A percentile compares a stretch with the other conserved stretches of the same genome.
Evolutionary conservation across 768 basidiomycete genomes (phyloP).

Genomic region (Naganishia kalamii): DNA sequence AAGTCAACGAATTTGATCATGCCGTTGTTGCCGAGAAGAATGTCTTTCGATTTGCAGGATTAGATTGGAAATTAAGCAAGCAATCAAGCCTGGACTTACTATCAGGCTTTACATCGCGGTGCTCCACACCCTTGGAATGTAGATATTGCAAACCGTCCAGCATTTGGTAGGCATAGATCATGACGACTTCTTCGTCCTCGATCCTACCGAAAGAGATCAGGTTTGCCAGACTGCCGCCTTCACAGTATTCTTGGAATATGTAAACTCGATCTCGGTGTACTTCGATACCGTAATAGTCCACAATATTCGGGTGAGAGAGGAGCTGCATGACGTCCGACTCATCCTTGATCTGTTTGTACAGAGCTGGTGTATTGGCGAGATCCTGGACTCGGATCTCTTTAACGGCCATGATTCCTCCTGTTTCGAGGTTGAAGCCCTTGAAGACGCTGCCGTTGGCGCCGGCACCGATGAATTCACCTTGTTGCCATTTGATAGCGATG

Average conservation of each 20-base stretch:
- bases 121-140: slow-evolving; percentile 84
- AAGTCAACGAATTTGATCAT: slow-evolving; percentile 96
- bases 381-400: slow-evolving; percentile 99
- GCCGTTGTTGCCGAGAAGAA: slow-evolving; percentile 59
- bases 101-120: slow-evolving; percentile 97
- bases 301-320: slow-evolving; percentile 93
- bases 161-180: slow-evolving; percentile 95
- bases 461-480: slow-evolving; percentile 95
- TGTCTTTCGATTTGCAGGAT: slow-evolving; percentile 55
- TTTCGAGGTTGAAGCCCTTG: slow-evolving; percentile 90
- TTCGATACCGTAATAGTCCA: slow-evolving; percentile 98
- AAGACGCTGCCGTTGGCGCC: slow-evolving; percentile 99
- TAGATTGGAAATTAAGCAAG: slow-evolving; percentile 3
- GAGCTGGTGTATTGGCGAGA: slow-evolving; percentile 72
- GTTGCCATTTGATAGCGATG: slow-evolving; percentile 94
- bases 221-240: slow-evolving; percentile 84
- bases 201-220: slow-evolving; percentile 87
- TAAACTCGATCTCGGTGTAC: slow-evolving; percentile 98
- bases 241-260: slow-evolving; percentile 98
- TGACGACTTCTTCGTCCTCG: slow-evolving; percentile 91
- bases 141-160: slow-evolving; percentile 87
- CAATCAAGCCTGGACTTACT: slow-evolving; percentile 57
- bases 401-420: slow-evolving; percentile 94
- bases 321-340: slow-evolving; percentile 97
- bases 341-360: slow-evolving; percentile 88